These are phyloP conservation scores for Botrytis aclada DNA, from an alignment of 2,329 filamentous ascomycete species.

Conservation along the genomic window DNA sequence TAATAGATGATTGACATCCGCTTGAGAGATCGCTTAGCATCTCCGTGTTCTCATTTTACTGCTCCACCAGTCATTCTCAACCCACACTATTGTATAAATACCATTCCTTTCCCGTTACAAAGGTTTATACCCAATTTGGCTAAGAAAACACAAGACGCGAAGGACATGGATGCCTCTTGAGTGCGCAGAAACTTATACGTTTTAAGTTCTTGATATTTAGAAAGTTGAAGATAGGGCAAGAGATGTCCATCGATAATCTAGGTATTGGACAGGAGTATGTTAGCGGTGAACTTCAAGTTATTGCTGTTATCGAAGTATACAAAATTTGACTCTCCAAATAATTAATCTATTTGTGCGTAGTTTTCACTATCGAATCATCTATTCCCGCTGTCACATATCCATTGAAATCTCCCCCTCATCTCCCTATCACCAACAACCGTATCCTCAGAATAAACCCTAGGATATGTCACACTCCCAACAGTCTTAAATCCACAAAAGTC, in stretches of 20 bases:
- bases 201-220: not conserved
- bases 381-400: not conserved
- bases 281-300: too few species aligned
- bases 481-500: accelerated
- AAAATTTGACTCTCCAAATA: not conserved
- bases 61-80: not conserved
- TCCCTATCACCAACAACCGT: not conserved
- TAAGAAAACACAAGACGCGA: too few species aligned
- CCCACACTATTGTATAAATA: not conserved
- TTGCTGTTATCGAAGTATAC: not conserved
- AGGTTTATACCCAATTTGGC: too few species aligned
- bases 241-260: too few species aligned
- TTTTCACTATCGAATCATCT: not conserved
- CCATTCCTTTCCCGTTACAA: too few species aligned
- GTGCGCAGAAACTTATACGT: accelerated
- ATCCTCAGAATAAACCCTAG: not conserved
- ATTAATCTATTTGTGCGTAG: accelerated
- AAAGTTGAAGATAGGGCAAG: too few species aligned
- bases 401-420: not conserved
- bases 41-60: accelerated
- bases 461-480: accelerated
- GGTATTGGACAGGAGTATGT: too few species aligned
- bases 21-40: not conserved
- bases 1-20: not conserved
- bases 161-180: accelerated